Evolutionary conservation across 2,329 filamentous ascomycete species (phyloP).

Genomic region (Microsporum audouinii): DNA sequence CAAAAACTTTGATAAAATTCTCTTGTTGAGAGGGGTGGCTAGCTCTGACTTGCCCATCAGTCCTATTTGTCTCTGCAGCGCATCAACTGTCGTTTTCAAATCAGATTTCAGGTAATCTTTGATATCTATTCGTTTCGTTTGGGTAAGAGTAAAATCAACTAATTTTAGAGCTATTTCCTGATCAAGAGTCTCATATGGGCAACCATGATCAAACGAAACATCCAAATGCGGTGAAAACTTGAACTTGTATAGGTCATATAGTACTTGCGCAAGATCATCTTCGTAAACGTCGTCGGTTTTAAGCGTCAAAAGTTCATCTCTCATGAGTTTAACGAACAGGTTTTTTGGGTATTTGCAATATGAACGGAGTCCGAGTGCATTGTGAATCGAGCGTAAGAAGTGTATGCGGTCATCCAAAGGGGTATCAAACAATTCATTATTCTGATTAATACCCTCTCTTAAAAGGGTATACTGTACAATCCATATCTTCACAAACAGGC

Average conservation of each 20-base stretch:
- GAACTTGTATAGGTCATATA: constrained; percentile 71
- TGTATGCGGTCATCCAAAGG: constrained; percentile 64
- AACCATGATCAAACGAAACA: constrained; percentile 67
- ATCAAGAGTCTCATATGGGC: constrained; percentile 64
- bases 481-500: constrained; percentile 82
- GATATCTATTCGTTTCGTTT: constrained; percentile 73
- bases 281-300: constrained; percentile 71
- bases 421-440: constrained; percentile 50
- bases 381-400: constrained; percentile 70
- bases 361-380: constrained; percentile 69
- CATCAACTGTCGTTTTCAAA: constrained; percentile 78
- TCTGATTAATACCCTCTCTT: constrained; percentile 60
- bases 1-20: constrained; percentile 68
- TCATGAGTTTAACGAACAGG: constrained; percentile 79
- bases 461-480: constrained; percentile 73
- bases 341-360: constrained; percentile 79
- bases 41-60: constrained; percentile 61
- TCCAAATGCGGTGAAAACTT: constrained; percentile 59
- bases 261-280: constrained; percentile 71
- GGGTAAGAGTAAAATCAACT: constrained; percentile 68
- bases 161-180: constrained; percentile 68
- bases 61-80: constrained; percentile 79
- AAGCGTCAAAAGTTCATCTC: constrained; percentile 68
- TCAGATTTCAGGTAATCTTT: constrained; percentile 89
- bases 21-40: constrained; percentile 75